phyloP scores from a whole-genome alignment of 441 rosid species.

The Viola pubescens region DNA sequence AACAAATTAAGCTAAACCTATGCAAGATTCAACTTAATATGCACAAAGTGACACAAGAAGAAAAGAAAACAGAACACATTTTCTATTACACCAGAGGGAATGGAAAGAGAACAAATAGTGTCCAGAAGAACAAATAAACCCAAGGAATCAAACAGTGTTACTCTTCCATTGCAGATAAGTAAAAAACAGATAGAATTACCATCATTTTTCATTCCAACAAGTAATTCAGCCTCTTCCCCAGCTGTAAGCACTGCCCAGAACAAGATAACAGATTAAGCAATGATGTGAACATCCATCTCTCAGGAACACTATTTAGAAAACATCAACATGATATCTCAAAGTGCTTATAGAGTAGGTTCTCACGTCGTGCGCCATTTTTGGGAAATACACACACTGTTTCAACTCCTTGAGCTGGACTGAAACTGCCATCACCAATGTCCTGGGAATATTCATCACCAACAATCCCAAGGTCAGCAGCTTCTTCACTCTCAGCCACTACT shows the following conservation, averaged over 20 bases:
- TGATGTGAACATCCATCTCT: neutral
- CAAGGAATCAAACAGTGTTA: neutral
- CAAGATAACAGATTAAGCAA: neutral
- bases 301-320: neutral
- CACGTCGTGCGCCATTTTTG: conserved; percentile 67
- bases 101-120: no score
- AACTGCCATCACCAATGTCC: conserved; percentile 51
- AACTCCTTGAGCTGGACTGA: conserved; percentile 67
- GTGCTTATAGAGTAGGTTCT: conserved; percentile 10
- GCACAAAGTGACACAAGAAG: neutral
- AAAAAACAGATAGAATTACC: conserved; percentile 36
- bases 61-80: neutral
- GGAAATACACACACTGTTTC: conserved; percentile 74
- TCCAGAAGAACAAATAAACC: no score
- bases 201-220: conserved; percentile 80
- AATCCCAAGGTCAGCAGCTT: conserved; percentile 57
- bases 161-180: conserved; percentile 7
- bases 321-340: neutral
- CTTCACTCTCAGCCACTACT: conserved; percentile 47
- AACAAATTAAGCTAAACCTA: neutral
- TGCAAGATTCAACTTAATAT: no score
- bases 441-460: conserved; percentile 62
- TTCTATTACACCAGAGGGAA: conserved; percentile 1
- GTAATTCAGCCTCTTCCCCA: conserved; percentile 83
- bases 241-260: conserved; percentile 64